Conservation (phyloP, 768 basidiomycete species). For the Termitomyces sp. region DNA sequence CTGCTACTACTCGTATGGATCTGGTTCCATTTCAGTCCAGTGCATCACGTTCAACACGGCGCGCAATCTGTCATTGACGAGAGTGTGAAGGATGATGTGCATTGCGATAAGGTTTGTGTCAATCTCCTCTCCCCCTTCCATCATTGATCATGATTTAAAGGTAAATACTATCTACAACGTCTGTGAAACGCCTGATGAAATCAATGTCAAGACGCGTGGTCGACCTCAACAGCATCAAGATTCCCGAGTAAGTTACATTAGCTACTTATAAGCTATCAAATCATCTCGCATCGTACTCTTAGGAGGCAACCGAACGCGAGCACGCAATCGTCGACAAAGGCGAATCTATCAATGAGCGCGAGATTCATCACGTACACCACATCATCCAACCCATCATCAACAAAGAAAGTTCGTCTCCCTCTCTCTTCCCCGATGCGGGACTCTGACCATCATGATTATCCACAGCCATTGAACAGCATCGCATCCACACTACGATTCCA, state of each 20-base stretch:
- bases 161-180: neutral
- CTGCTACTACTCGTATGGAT: neutral
- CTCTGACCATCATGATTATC: neutral
- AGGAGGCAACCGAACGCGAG: conserved; percentile 10
- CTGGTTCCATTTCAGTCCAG: neutral
- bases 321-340: conserved; percentile 27
- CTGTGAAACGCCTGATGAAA: neutral
- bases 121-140: no score
- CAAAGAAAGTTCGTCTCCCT: conserved; percentile 24
- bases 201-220: neutral
- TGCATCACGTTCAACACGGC: neutral
- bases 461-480: conserved; percentile 22
- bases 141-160: neutral
- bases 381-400: conserved; percentile 32
- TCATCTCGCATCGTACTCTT: neutral
- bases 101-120: neutral
- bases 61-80: neutral
- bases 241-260: neutral
- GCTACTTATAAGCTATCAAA: neutral
- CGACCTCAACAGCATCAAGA: neutral
- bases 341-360: conserved; percentile 21
- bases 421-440: neutral
- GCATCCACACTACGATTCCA: conserved; percentile 28
- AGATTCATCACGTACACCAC: conserved; percentile 32
- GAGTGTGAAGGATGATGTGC: neutral